Evolutionary conservation across 1,284 basidiomycete genomes (phyloP).

Genomic region (Mycena citricolor): DNA sequence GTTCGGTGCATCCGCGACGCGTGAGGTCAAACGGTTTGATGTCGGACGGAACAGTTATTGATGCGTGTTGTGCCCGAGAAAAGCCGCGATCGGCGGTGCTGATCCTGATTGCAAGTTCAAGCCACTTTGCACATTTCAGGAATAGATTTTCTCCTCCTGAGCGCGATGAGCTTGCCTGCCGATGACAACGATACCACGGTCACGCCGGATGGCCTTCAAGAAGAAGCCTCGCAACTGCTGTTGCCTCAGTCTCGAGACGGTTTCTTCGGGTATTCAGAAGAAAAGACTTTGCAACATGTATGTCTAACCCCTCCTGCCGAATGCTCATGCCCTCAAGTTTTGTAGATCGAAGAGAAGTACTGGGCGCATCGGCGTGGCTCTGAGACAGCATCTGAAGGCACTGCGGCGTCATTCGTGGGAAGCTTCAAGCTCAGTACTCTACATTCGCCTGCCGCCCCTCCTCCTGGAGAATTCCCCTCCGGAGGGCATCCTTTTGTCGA

Average conservation of each 20-base stretch:
- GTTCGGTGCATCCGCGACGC: neutral
- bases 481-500: conserved; percentile 35
- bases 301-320: conserved; percentile 28
- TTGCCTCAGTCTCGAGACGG: conserved; percentile 64
- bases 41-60: too few relatives aligned
- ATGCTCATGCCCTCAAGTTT: conserved; percentile 5
- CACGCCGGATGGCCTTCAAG: too few relatives aligned
- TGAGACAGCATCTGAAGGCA: conserved; percentile 45
- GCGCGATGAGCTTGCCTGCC: too few relatives aligned
- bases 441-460: conserved; percentile 32
- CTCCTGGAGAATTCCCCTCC: conserved; percentile 25
- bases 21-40: neutral
- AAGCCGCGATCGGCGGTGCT: too few relatives aligned
- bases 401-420: conserved; percentile 33
- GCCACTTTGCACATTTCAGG: too few relatives aligned
- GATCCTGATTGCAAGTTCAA: too few relatives aligned
- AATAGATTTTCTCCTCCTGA: too few relatives aligned
- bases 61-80: too few relatives aligned
- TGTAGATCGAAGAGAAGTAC: conserved; percentile 71
- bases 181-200: too few relatives aligned
- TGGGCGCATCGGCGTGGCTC: conserved; percentile 59
- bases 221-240: too few relatives aligned
- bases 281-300: conserved; percentile 72
- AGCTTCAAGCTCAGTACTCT: conserved; percentile 43
- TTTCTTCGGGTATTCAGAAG: conserved; percentile 75